phyloP scores from a whole-genome alignment of 768 basidiomycete species.

The Hemileccinum rubropunctum region DNA sequence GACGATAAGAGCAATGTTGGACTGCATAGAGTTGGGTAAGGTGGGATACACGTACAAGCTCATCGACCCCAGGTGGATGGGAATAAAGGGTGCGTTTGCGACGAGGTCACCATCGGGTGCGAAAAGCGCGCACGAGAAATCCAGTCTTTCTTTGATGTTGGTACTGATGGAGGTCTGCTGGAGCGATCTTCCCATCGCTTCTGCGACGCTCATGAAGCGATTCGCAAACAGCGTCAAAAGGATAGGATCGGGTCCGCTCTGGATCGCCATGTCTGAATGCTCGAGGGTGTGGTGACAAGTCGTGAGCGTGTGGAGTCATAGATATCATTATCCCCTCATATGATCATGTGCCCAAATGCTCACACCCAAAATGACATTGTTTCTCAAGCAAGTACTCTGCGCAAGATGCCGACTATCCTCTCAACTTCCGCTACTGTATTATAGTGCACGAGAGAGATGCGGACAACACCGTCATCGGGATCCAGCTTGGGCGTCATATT shows the following conservation, averaged over 20 bases:
- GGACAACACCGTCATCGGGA: conserved; percentile 62
- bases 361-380: no score
- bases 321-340: no score
- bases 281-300: background rate
- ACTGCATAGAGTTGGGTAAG: no score
- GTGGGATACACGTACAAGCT: conserved; percentile 65
- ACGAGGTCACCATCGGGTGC: conserved; percentile 93
- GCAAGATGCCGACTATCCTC: conserved; percentile 52
- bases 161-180: conserved; percentile 90
- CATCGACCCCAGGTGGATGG: conserved; percentile 86
- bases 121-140: conserved; percentile 94
- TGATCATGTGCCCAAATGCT: no score
- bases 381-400: conserved; percentile 43
- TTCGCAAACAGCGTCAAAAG: conserved; percentile 90
- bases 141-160: conserved; percentile 94
- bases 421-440: conserved; percentile 73
- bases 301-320: background rate
- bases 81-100: conserved; percentile 91
- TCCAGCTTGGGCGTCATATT: conserved; percentile 55
- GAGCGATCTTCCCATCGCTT: conserved; percentile 90
- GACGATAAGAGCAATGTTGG: background rate
- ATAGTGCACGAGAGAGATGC: conserved; percentile 77
- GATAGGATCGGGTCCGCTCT: conserved; percentile 71
- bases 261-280: conserved; percentile 14
- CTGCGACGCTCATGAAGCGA: conserved; percentile 96